Percentiles rank a stretch among this genome's conserved stretches.
phyloP scores from a whole-genome alignment of 495 filamentous ascomycete species.

The Oleoguttula mirabilis region DNA sequence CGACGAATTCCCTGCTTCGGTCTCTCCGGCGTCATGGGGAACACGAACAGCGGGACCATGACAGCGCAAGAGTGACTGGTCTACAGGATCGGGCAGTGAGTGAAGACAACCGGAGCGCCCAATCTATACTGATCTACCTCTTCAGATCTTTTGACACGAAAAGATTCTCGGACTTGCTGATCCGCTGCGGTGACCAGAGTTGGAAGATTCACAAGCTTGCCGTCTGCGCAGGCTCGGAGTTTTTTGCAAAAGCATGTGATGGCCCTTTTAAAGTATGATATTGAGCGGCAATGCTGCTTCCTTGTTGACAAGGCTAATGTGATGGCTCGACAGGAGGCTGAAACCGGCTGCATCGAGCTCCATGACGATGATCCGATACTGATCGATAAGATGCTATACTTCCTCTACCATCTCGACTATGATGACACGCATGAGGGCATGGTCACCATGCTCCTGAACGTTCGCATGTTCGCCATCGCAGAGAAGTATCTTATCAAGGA shows the following conservation, averaged over 20 bases:
- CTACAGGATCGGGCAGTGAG: too few species aligned
- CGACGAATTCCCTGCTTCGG: too few species aligned
- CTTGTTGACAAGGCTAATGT: too few species aligned
- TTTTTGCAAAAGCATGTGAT: conserved; percentile 28
- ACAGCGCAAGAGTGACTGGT: too few species aligned
- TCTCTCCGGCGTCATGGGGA: too few species aligned
- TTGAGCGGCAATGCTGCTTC: neutral
- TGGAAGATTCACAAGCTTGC: conserved; percentile 32
- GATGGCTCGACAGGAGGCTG: conserved; percentile 5
- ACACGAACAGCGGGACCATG: too few species aligned
- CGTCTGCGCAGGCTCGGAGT: conserved; percentile 32
- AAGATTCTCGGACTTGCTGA: conserved; percentile 31
- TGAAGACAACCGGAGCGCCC: too few species aligned
- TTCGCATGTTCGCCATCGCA: neutral
- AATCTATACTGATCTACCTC: too few species aligned
- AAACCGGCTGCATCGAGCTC: neutral
- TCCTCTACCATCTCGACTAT: conserved; percentile 7
- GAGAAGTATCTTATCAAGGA: conserved; percentile 4
- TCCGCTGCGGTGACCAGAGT: conserved; percentile 25
- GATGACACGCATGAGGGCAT: neutral
- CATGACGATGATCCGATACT: conserved; percentile 8
- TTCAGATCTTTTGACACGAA: too few species aligned
- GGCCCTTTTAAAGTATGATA: conserved; percentile 27
- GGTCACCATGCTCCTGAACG: conserved; percentile 1
- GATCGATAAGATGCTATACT: conserved; percentile 9